These are phyloP conservation scores for Narthecium ossifragum DNA, from an alignment of 106 monocot genomes.

Conservation along the genomic window DNA sequence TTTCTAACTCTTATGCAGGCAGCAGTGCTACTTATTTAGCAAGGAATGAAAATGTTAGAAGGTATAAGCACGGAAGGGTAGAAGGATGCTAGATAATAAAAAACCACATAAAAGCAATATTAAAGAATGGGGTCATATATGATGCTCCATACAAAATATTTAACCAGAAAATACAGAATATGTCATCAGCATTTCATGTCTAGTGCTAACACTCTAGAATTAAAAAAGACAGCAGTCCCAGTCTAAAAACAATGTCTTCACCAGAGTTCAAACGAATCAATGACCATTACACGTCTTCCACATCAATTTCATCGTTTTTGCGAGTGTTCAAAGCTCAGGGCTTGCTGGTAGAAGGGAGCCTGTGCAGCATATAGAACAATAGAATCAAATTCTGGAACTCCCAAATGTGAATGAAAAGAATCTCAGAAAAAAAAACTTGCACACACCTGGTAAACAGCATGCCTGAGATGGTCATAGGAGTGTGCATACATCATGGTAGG, in stretches of 20 bases:
- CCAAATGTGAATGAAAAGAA: not conserved
- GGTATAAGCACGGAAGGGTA: no score
- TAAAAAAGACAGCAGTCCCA: not conserved
- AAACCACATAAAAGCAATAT: no score
- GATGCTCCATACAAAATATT: not conserved
- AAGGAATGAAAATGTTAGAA: no score
- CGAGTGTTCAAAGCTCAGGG: conserved; percentile 61
- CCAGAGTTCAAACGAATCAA: no score
- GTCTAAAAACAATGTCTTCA: not conserved
- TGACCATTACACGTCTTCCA: not conserved
- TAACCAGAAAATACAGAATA: not conserved
- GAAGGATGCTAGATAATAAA: no score
- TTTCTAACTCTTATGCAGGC: no score
- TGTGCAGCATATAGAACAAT: conserved; percentile 12
- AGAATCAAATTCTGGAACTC: not conserved
- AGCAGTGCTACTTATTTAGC: no score
- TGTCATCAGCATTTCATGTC: not conserved
- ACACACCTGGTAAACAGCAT: conserved; percentile 57
- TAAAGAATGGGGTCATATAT: no score
- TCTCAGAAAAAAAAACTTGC: not conserved
- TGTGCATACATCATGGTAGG: conserved; percentile 74
- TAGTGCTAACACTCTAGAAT: not conserved
- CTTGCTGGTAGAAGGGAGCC: conserved; percentile 63
- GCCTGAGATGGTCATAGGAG: conserved; percentile 69
- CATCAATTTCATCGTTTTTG: conserved; percentile 30